Conservation (phyloP, 2,329 filamentous ascomycete species). For the Cryphonectria carpinicola region DNA sequence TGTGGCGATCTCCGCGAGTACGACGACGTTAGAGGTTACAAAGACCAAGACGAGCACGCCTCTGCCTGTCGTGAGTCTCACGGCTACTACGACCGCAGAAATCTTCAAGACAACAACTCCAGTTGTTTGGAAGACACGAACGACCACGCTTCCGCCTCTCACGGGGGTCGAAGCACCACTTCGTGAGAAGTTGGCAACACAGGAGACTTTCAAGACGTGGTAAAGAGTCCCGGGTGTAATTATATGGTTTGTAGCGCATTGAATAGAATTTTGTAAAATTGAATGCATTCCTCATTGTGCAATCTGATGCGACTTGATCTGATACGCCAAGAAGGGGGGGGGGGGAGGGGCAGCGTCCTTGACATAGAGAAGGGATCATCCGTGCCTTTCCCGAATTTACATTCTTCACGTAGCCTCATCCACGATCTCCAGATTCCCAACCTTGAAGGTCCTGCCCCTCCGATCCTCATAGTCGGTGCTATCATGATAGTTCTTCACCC, state of each 20-base stretch:
- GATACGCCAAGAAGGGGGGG: too few species aligned
- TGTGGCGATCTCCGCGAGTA: background rate
- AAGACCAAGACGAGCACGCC: background rate
- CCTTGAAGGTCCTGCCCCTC: conserved; percentile 44
- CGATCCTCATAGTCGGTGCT: conserved; percentile 44
- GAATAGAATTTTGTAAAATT: background rate
- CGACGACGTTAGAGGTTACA: background rate
- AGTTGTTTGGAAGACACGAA: background rate
- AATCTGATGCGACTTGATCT: background rate
- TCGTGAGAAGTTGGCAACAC: background rate
- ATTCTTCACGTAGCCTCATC: conserved; percentile 40
- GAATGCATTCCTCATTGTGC: background rate
- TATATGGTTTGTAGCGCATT: background rate
- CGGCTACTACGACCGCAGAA: background rate
- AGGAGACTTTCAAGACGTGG: background rate
- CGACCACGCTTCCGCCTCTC: background rate
- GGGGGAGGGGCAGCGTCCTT: too few species aligned
- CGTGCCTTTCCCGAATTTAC: too few species aligned
- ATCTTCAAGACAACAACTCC: background rate
- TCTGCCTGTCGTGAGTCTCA: background rate
- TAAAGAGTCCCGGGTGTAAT: background rate
- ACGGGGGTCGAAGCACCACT: background rate
- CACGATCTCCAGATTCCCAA: conserved; percentile 45
- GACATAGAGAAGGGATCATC: too few species aligned
- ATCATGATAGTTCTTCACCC: conserved; percentile 46